Percentiles rank a stretch among this genome's conserved stretches.
phyloP scores from a whole-genome alignment of 495 filamentous ascomycete genomes.

The Annulohypoxylon bovei region DNA sequence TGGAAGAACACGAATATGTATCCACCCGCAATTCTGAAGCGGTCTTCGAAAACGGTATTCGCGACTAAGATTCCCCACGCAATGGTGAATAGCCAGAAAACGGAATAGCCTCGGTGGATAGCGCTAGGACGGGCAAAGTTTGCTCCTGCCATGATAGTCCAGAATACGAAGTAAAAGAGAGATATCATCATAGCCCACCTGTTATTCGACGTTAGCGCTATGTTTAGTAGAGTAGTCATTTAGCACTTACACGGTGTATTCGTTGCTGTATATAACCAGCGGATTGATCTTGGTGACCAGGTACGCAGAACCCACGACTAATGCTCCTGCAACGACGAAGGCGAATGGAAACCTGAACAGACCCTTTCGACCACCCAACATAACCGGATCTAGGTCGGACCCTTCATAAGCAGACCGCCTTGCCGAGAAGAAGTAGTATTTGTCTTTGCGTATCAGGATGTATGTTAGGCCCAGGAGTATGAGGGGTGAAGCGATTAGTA shows the following conservation, averaged over 20 bases:
- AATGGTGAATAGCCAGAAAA: conserved; percentile 83
- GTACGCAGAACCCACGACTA: conserved; percentile 77
- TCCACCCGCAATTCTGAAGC: conserved; percentile 74
- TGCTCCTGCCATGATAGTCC: conserved; percentile 84
- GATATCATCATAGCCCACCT: conserved; percentile 84
- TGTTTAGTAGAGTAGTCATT: background rate
- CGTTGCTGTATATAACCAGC: conserved; percentile 83
- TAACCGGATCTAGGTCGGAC: conserved; percentile 67
- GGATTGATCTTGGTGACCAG: conserved; percentile 86
- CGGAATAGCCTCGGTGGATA: conserved; percentile 80
- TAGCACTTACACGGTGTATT: conserved; percentile 73
- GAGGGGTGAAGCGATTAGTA: conserved; percentile 81
- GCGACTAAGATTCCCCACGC: conserved; percentile 77
- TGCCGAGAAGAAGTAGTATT: conserved; percentile 80
- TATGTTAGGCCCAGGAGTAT: conserved; percentile 74
- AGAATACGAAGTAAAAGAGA: conserved; percentile 80
- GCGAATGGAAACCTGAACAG: conserved; percentile 86
- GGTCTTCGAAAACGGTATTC: conserved; percentile 77
- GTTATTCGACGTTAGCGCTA: conserved; percentile 34
- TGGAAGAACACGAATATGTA: conserved; percentile 89
- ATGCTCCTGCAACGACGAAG: conserved; percentile 71
- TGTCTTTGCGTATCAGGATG: conserved; percentile 72
- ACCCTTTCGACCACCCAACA: conserved; percentile 79
- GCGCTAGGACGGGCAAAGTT: conserved; percentile 87
- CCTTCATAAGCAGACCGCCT: conserved; percentile 66